Percentiles rank a stretch among this genome's conserved stretches.
These are phyloP conservation scores for Pterocarpus macrocarpus DNA, from an alignment of 306 rosid genomes.

Conservation along the genomic window DNA sequence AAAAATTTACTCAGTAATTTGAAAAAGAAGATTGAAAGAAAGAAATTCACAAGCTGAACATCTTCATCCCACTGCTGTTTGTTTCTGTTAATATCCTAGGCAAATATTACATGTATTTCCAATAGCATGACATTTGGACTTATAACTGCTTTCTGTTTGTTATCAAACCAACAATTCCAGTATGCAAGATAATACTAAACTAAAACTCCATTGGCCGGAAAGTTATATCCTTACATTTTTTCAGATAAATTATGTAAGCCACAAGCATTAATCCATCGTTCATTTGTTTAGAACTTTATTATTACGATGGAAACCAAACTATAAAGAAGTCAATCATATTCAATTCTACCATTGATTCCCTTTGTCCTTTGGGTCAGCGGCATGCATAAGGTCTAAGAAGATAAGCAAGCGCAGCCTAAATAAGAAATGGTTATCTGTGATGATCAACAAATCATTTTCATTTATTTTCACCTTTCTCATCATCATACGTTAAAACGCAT, in stretches of 20 bases:
- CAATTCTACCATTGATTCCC: neutral
- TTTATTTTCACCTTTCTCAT: slow-evolving; percentile 10
- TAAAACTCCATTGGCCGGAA: neutral
- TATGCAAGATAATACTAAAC: neutral
- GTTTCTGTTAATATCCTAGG: slow-evolving; percentile 22
- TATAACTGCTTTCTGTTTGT: slow-evolving; percentile 1
- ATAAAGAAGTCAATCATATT: neutral
- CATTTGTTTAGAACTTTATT: slow-evolving; percentile 4
- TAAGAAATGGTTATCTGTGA: neutral
- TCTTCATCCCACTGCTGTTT: slow-evolving; percentile 16
- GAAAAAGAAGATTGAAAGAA: slow-evolving; percentile 14
- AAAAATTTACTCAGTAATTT: slow-evolving; percentile 3
- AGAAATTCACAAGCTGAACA: slow-evolving; percentile 12
- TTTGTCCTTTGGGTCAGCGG: neutral
- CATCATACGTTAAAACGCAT: slow-evolving; percentile 6
- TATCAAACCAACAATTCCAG: neutral
- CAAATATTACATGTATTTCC: neutral
- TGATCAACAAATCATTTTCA: neutral
- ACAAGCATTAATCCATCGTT: slow-evolving; percentile 15
- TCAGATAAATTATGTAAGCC: neutral
- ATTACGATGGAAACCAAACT: slow-evolving; percentile 10
- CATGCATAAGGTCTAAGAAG: too few species aligned
- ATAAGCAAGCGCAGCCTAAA: too few species aligned
- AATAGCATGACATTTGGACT: slow-evolving; percentile 2
- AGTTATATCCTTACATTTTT: neutral